Conservation (phyloP, 768 basidiomycete genomes). For the Coprinopsis sp. region DNA sequence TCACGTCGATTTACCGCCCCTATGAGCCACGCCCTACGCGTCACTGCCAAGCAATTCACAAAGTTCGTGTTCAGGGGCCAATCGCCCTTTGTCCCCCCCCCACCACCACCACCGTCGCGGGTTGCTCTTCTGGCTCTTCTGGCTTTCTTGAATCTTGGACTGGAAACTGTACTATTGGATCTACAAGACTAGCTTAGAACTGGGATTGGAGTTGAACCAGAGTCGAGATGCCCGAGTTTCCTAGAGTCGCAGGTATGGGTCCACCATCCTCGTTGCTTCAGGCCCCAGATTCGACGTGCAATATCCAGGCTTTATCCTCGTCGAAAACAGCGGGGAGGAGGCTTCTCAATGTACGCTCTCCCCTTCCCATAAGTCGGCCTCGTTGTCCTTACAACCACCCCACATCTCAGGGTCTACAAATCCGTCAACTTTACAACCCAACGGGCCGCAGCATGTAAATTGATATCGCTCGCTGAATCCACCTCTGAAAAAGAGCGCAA, state of each 20-base stretch:
- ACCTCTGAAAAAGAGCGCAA: conserved; percentile 72
- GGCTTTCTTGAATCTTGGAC: too few relatives aligned
- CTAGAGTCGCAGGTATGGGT: background rate
- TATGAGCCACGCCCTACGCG: too few relatives aligned
- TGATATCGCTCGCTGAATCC: conserved; percentile 58
- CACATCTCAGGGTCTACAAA: conserved; percentile 63
- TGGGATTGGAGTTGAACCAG: too few relatives aligned
- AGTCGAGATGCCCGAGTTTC: too few relatives aligned
- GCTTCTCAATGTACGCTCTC: conserved; percentile 12
- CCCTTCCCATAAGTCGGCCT: background rate
- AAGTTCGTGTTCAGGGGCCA: too few relatives aligned
- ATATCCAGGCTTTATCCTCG: conserved; percentile 8
- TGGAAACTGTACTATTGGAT: too few relatives aligned
- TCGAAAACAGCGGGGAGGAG: conserved; percentile 15
- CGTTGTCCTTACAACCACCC: conserved; percentile 1
- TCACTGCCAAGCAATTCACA: too few relatives aligned
- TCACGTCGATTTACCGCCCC: too few relatives aligned
- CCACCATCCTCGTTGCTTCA: background rate
- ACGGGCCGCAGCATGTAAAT: conserved; percentile 82
- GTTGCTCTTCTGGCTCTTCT: too few relatives aligned
- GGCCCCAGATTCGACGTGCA: background rate
- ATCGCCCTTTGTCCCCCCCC: too few relatives aligned
- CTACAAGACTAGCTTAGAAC: too few relatives aligned
- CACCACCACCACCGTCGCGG: too few relatives aligned
- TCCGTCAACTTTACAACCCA: conserved; percentile 67